Conservation (phyloP, 1,284 basidiomycete genomes). For the Athelia psychrophila region DNA sequence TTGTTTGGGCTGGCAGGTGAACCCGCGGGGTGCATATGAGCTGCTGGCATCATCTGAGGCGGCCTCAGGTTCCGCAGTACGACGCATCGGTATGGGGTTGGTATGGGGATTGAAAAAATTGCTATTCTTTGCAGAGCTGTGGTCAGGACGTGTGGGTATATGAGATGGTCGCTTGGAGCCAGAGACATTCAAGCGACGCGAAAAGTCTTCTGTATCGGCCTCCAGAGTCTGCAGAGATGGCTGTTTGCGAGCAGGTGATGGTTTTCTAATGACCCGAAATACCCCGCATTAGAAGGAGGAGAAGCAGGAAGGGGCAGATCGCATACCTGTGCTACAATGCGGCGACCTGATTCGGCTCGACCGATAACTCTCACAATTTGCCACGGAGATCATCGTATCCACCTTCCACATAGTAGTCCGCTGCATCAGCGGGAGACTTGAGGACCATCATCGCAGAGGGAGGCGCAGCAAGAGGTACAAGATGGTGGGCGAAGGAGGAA, state of each 20-base stretch:
- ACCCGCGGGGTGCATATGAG: conserved; percentile 45
- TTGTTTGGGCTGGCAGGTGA: conserved; percentile 25
- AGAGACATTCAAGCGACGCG: conserved; percentile 64
- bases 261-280: conserved; percentile 19
- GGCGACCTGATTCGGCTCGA: too few relatives aligned
- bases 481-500: too few relatives aligned
- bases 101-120: conserved; percentile 72
- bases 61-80: conserved; percentile 58
- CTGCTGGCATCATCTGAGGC: conserved; percentile 54
- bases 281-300: conserved; percentile 20
- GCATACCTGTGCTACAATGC: too few relatives aligned
- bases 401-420: too few relatives aligned
- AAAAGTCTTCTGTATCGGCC: conserved; percentile 67
- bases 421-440: too few relatives aligned
- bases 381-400: too few relatives aligned
- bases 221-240: conserved; percentile 35
- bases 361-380: too few relatives aligned
- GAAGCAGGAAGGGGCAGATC: conserved; percentile 28
- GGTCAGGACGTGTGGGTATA: conserved; percentile 35
- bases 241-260: conserved; percentile 25
- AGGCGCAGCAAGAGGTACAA: too few relatives aligned
- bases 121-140: conserved; percentile 22
- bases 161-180: conserved; percentile 35
- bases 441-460: too few relatives aligned
- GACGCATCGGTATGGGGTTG: conserved; percentile 61